These are phyloP conservation scores for Aspergillus novoparasiticus DNA, from an alignment of 2,329 filamentous ascomycete species.

Conservation along the genomic window DNA sequence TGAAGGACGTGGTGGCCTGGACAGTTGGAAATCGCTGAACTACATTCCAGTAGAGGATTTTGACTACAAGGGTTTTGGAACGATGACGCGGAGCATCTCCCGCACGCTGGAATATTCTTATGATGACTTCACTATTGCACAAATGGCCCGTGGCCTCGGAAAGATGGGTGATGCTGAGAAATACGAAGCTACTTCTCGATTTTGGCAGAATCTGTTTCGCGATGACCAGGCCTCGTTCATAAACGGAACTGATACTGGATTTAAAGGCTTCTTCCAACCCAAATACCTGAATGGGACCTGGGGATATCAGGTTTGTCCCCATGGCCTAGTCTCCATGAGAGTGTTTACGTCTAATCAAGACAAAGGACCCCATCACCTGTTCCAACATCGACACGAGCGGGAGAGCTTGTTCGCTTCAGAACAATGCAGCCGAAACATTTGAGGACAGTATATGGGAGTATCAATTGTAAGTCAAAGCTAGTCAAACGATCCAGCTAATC, in stretches of 20 bases:
- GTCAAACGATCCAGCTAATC: not conserved
- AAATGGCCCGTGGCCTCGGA: slow-evolving; percentile 62
- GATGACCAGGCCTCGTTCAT: slow-evolving; percentile 60
- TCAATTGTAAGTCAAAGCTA: slow-evolving; percentile 47
- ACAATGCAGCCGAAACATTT: slow-evolving; percentile 35
- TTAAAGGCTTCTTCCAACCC: slow-evolving; percentile 72
- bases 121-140: slow-evolving; percentile 69
- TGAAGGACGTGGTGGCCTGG: slow-evolving; percentile 69
- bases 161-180: slow-evolving; percentile 57
- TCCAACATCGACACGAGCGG: slow-evolving; percentile 59
- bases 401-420: slow-evolving; percentile 36
- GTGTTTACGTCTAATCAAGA: not conserved
- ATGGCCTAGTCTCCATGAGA: not conserved
- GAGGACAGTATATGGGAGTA: slow-evolving; percentile 42
- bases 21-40: slow-evolving; percentile 69
- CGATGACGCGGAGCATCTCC: slow-evolving; percentile 70
- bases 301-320: slow-evolving; percentile 57
- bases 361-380: slow-evolving; percentile 56
- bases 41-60: slow-evolving; percentile 74
- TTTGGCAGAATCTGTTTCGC: slow-evolving; percentile 72
- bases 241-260: slow-evolving; percentile 64
- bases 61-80: slow-evolving; percentile 66
- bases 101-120: slow-evolving; percentile 77
- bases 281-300: slow-evolving; percentile 69
- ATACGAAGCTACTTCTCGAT: slow-evolving; percentile 61